Evolutionary conservation across 2,329 filamentous ascomycete species (phyloP).

Genomic region (Exophiala calicioides): DNA sequence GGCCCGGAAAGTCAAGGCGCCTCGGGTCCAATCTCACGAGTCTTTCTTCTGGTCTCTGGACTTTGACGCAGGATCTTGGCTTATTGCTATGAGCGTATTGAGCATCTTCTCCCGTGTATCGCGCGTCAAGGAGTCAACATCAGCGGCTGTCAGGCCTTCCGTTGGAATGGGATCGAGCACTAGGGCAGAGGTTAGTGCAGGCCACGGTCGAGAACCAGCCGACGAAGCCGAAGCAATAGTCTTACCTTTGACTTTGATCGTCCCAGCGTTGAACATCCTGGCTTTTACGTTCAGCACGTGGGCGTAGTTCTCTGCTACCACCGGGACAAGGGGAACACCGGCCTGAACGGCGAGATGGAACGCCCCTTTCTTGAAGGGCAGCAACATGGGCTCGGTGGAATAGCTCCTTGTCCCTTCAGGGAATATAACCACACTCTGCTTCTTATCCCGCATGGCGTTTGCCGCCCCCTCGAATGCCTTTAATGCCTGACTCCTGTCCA

Average conservation of each 20-base stretch:
- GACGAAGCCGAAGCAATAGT: too few relatives aligned
- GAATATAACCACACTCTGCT: slow-evolving; percentile 61
- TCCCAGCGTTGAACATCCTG: slow-evolving; percentile 66
- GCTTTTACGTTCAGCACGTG: slow-evolving; percentile 67
- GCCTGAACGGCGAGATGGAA: slow-evolving; percentile 96
- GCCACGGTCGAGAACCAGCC: not conserved
- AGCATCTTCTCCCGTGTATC: slow-evolving; percentile 75
- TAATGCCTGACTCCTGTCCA: slow-evolving; percentile 77
- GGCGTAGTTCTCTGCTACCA: slow-evolving; percentile 78
- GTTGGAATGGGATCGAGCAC: slow-evolving; percentile 82
- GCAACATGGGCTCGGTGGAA: slow-evolving; percentile 72
- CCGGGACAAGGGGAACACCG: slow-evolving; percentile 86
- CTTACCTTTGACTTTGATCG: slow-evolving; percentile 73
- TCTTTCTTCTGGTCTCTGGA: slow-evolving; percentile 16
- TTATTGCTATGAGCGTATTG: slow-evolving; percentile 52
- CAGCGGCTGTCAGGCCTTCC: slow-evolving; percentile 67
- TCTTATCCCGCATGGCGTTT: slow-evolving; percentile 69
- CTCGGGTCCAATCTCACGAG: slow-evolving; percentile 8
- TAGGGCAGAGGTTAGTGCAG: slow-evolving; percentile 36
- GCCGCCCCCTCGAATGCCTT: slow-evolving; percentile 84
- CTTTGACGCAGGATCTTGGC: slow-evolving; percentile 21
- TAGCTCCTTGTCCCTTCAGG: slow-evolving; percentile 90
- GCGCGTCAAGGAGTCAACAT: slow-evolving; percentile 73
- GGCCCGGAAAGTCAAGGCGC: too few relatives aligned
- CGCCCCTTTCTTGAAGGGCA: slow-evolving; percentile 99